Conservation (phyloP, 495 filamentous ascomycete species). For the Penicillium paradoxum region DNA sequence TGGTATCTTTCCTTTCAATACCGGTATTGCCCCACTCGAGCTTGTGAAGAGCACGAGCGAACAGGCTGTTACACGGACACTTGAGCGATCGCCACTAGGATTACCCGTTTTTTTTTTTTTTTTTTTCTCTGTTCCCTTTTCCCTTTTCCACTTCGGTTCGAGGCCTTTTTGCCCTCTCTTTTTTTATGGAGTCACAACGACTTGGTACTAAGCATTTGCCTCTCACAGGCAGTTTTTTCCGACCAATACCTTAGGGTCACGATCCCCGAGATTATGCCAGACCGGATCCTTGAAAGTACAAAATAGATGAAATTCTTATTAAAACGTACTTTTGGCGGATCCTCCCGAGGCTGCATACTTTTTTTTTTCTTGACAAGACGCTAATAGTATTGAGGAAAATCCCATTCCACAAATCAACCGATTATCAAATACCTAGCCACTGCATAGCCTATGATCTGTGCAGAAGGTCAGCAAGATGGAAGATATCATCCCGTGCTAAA, state of each 20-base stretch:
- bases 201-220: not conserved
- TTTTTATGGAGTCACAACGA: too few relatives aligned
- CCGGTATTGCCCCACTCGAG: constrained; percentile 2
- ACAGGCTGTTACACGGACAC: constrained; percentile 16
- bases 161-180: not conserved
- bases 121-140: too few relatives aligned
- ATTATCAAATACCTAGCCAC: not conserved
- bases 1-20: too few relatives aligned
- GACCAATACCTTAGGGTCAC: not conserved
- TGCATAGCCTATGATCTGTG: too few relatives aligned
- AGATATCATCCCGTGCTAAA: too few relatives aligned
- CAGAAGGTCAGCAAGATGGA: too few relatives aligned
- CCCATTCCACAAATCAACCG: constrained; percentile 13
- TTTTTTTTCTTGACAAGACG: not conserved
- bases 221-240: not conserved
- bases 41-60: constrained; percentile 3
- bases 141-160: not conserved
- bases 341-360: not conserved
- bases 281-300: not conserved
- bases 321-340: not conserved
- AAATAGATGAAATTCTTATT: too few relatives aligned
- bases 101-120: constrained; percentile 19
- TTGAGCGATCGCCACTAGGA: constrained; percentile 37
- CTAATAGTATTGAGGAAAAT: not conserved
- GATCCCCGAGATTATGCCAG: not conserved